Base-by-base conservation (phyloP, 164 flowering plant genomes). In the Liriodendron chinense region DNA sequence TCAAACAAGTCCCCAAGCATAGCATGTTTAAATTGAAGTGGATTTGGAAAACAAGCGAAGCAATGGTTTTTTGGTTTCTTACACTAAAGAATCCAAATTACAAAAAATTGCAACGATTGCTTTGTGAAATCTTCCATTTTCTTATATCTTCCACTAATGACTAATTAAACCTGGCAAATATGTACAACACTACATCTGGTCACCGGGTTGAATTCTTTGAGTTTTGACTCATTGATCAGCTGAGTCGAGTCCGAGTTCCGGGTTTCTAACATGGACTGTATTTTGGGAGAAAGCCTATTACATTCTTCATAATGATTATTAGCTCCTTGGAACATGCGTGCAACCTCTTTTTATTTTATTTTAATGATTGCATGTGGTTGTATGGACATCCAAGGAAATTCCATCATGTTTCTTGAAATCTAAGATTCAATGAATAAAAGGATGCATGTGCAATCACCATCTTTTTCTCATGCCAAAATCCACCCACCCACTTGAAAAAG, bases 321-420 rank as follows among this genome's bases (percentile, higher is more conserved):
- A 64, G 23, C 9, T 10, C 24, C 26, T 23, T 64, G 67, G 67
- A 64, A 64, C 26, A 24, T 21, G 26, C 25, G 22, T 64, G 34
- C 3, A 24, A 12, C 13, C 10, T 64, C 26, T 67, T 20, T 20
- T 16, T n/a, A 0, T 67, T 67, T 67, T 18, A 26, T 16, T 67
- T 26, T 26, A 67, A 67, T 67, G 69, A 67, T 67, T 26, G 26
- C 25, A 24, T 53, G 16, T 24, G 47, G 63, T 59, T 23, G 43
- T 26, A 21, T 59, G 13, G 53, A 62, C 8, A 18, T 16, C 24
- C 67, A 75, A 68, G 53, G 68, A 22, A 57, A 64, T 34, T 68
- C n/a, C 21, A 68, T 43, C 73, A 76, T 64, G 69, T 71, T 71
- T 9, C 78, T 71, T 76, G 49, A 20, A 72, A 70, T 70, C 53